Conservation (phyloP, 2,329 filamentous ascomycete species). For the Huntiella abstrusa region DNA sequence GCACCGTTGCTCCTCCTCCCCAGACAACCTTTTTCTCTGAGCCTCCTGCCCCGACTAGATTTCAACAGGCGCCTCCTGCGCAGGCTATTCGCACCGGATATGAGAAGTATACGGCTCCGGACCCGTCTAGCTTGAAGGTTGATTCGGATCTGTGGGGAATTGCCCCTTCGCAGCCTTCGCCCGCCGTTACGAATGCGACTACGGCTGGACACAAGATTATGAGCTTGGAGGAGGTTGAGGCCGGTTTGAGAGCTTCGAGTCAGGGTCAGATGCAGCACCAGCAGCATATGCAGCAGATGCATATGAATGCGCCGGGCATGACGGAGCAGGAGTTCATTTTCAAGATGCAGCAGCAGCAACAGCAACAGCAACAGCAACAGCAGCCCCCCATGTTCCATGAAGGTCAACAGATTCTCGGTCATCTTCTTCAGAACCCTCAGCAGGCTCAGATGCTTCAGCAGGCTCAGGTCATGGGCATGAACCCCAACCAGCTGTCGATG, state of each 20-base stretch:
- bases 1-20: constrained; percentile 19
- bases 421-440: constrained; percentile 18
- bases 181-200: constrained; percentile 17
- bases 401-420: constrained; percentile 27
- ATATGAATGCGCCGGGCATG: constrained; percentile 4
- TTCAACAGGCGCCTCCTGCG: constrained; percentile 16
- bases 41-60: constrained; percentile 11
- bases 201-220: constrained; percentile 52
- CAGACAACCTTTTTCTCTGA: constrained; percentile 6
- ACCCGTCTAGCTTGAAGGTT: constrained; percentile 75
- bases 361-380: constrained; percentile 9
- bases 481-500: constrained; percentile 44
- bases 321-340: constrained; percentile 11
- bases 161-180: constrained; percentile 31
- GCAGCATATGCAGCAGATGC: constrained; percentile 6
- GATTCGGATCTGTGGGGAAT: constrained; percentile 88
- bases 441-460: constrained; percentile 20
- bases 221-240: constrained; percentile 94
- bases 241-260: constrained; percentile 52
- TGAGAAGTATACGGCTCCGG: constrained; percentile 72
- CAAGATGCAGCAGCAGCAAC: constrained; percentile 17
- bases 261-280: constrained; percentile 19
- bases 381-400: constrained; percentile 13
- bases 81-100: constrained; percentile 65
- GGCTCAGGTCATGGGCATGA: constrained; percentile 18